phyloP scores from a whole-genome alignment of 352 stramenopile genomes.

The Phytophthora uliginosa region DNA sequence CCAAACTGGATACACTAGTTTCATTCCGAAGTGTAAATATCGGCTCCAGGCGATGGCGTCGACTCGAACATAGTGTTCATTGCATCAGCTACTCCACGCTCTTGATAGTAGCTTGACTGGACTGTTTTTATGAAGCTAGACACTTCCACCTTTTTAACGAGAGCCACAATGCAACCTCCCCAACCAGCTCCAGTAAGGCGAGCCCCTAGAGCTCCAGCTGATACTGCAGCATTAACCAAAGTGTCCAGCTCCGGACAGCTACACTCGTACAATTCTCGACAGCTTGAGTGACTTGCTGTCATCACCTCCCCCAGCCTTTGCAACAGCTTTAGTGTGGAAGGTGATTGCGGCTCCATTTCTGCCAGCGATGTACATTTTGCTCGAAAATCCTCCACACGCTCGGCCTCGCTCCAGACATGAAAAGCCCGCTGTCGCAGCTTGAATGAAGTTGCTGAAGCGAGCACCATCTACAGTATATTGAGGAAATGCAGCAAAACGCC shows the following conservation, averaged over 20 bases:
- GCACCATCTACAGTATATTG: slow-evolving; percentile 33
- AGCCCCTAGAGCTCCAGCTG: slow-evolving; percentile 67
- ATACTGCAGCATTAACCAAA: slow-evolving; percentile 58
- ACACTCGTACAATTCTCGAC: slow-evolving; percentile 78
- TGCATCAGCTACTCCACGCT: slow-evolving; percentile 17
- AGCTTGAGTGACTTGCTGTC: slow-evolving; percentile 73
- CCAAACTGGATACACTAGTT: neutral
- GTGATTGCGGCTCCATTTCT: slow-evolving; percentile 6
- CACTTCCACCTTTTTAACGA: slow-evolving; percentile 54
- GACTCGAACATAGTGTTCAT: slow-evolving; percentile 48
- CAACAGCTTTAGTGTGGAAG: slow-evolving; percentile 12
- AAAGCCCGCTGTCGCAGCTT: slow-evolving; percentile 64
- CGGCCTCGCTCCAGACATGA: slow-evolving; percentile 79
- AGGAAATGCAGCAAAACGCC: neutral
- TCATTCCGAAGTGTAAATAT: slow-evolving; percentile 32
- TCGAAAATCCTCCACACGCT: slow-evolving; percentile 67
- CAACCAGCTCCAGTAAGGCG: slow-evolving; percentile 86
- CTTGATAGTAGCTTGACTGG: slow-evolving; percentile 45
- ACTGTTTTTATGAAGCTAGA: slow-evolving; percentile 50
- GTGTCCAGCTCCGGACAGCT: slow-evolving; percentile 77
- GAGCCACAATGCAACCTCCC: slow-evolving; percentile 81
- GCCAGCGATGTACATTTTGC: slow-evolving; percentile 29
- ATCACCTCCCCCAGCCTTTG: slow-evolving; percentile 72
- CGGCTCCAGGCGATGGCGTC: slow-evolving; percentile 32
- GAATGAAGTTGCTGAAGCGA: slow-evolving; percentile 45